Conservation (phyloP, 169 alveolate genomes). For the Pseudocohnilembus persalinus region DNA sequence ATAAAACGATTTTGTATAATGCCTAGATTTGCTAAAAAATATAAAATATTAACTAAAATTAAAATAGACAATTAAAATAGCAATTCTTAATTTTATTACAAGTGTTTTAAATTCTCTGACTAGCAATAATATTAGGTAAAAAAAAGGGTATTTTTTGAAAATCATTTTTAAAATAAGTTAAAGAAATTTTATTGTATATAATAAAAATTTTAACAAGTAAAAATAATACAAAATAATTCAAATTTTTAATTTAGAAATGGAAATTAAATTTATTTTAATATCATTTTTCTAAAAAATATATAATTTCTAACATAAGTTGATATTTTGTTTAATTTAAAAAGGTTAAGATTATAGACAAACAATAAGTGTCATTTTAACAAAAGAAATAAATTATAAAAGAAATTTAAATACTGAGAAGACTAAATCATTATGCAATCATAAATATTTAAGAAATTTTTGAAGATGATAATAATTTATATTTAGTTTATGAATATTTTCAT, state of each 20-base stretch:
- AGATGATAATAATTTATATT: constrained; percentile 22
- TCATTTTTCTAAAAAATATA: too few relatives aligned
- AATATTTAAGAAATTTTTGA: constrained; percentile 24
- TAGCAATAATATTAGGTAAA: not conserved
- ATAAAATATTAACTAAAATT: not conserved
- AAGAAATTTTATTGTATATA: not conserved
- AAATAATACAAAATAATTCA: too few relatives aligned
- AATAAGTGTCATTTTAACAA: not conserved
- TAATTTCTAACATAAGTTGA: too few relatives aligned
- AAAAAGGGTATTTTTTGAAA: too few relatives aligned
- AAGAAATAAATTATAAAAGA: constrained; percentile 9
- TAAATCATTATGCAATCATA: constrained; percentile 15
- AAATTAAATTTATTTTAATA: too few relatives aligned
- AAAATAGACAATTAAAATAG: too few relatives aligned
- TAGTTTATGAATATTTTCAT: constrained; percentile 5
- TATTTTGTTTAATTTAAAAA: too few relatives aligned
- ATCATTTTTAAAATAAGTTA: not conserved
- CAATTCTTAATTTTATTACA: not conserved
- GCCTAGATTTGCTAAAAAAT: constrained; percentile 1
- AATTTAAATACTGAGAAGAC: constrained; percentile 18
- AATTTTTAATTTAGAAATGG: too few relatives aligned
- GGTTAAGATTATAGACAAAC: not conserved
- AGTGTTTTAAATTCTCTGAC: not conserved
- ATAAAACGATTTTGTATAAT: constrained; percentile 1
- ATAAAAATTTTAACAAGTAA: too few relatives aligned